A percentile compares a stretch with the other conserved stretches of the same genome.
phyloP scores from a whole-genome alignment of 768 basidiomycete genomes.

The Naganishia onofrii region DNA sequence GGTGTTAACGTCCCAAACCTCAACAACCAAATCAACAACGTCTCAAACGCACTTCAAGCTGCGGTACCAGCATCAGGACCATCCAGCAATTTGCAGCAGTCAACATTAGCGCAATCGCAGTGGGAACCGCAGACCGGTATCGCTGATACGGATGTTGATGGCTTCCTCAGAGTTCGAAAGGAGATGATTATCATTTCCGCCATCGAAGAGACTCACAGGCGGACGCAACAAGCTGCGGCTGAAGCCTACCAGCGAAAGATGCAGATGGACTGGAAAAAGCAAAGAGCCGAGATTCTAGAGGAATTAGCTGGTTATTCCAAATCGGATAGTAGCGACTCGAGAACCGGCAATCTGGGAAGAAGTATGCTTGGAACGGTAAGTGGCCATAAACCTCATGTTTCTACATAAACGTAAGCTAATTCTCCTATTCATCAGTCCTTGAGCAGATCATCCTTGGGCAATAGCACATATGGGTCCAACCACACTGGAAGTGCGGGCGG shows the following conservation, averaged over 20 bases:
- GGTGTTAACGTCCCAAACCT: slow-evolving; percentile 90
- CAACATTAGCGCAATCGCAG: slow-evolving; percentile 68
- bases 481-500: slow-evolving; percentile 31
- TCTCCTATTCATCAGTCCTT: slow-evolving; percentile 1
- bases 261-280: slow-evolving; percentile 29
- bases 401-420: not conserved
- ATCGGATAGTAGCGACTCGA: slow-evolving; percentile 3
- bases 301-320: slow-evolving; percentile 26
- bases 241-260: slow-evolving; percentile 16
- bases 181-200: slow-evolving; percentile 92
- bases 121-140: slow-evolving; percentile 81
- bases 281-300: slow-evolving; percentile 30
- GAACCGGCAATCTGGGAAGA: slow-evolving; percentile 4
- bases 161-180: slow-evolving; percentile 90
- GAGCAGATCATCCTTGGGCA: slow-evolving; percentile 9
- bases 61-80: slow-evolving; percentile 74
- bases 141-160: slow-evolving; percentile 87
- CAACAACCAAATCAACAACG: slow-evolving; percentile 63
- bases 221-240: slow-evolving; percentile 51
- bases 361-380: slow-evolving; percentile 19
- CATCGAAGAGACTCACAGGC: slow-evolving; percentile 81
- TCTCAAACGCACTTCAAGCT: slow-evolving; percentile 33
- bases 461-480: slow-evolving; percentile 10
- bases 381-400: not conserved
- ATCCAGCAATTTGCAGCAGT: slow-evolving; percentile 62